Evolutionary conservation across 768 basidiomycete species (phyloP).

Genomic region (Pleurotus tuber-regium): DNA sequence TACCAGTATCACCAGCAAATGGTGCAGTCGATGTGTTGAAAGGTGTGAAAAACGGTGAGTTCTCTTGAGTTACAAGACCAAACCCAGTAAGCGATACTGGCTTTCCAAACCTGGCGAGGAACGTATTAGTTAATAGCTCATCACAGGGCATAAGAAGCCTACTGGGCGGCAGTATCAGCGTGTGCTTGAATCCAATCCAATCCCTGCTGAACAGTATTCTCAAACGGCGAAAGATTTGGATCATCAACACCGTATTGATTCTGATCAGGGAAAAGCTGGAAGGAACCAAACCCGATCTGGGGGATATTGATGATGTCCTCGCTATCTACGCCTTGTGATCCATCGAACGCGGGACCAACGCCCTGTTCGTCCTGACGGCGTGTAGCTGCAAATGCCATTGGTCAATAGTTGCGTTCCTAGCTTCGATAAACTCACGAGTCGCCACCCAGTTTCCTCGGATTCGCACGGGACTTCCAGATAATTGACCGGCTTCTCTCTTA

Average conservation of each 20-base stretch:
- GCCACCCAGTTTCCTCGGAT: constrained; percentile 63
- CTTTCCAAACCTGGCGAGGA: background rate
- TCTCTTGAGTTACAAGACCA: constrained; percentile 60
- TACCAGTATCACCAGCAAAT: constrained; percentile 17
- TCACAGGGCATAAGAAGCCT: constrained; percentile 25
- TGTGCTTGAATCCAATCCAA: constrained; percentile 55
- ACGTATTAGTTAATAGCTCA: background rate
- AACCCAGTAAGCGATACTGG: constrained; percentile 49
- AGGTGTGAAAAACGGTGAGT: constrained; percentile 53
- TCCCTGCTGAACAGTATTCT: constrained; percentile 50
- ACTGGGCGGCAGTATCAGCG: constrained; percentile 28
- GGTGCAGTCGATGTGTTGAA: constrained; percentile 44
- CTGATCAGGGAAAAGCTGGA: constrained; percentile 72
- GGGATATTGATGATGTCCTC: constrained; percentile 62
- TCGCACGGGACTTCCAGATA: constrained; percentile 35
- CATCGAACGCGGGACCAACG: constrained; percentile 55
- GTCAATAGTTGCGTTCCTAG: constrained; percentile 2
- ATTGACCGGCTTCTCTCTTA: constrained; percentile 28
- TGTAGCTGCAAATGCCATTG: constrained; percentile 32
- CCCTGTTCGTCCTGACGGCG: constrained; percentile 42
- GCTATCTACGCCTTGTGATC: constrained; percentile 63
- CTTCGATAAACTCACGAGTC: constrained; percentile 36
- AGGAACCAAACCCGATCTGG: constrained; percentile 53
- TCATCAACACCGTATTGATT: constrained; percentile 48
- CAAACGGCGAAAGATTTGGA: constrained; percentile 46